phyloP scores from a whole-genome alignment of 441 rosid genomes.

The Mallotus repandus region DNA sequence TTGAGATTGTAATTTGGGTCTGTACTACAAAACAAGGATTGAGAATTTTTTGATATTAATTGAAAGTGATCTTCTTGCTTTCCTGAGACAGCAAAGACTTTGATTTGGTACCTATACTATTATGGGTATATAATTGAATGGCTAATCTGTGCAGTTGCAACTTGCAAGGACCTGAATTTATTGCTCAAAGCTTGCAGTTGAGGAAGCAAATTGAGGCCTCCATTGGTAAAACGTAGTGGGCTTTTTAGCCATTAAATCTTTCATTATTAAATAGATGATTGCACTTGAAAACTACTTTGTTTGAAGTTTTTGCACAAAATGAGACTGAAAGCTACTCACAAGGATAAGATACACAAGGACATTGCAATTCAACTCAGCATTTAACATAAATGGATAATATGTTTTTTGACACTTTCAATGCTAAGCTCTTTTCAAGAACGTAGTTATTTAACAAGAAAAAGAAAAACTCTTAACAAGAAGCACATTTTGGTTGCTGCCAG shows the following conservation, averaged over 20 bases:
- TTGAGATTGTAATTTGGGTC: constrained; percentile 3
- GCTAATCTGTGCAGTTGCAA: neutral
- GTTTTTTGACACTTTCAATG: no score
- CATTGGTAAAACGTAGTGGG: neutral
- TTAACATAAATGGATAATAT: no score
- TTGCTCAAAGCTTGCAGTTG: neutral
- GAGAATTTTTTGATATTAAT: neutral
- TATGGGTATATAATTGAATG: neutral
- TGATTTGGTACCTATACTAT: neutral
- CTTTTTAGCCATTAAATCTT: neutral
- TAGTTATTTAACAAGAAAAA: no score
- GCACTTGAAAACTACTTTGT: neutral
- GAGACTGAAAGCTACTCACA: neutral
- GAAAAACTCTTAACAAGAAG: no score
- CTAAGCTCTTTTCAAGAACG: no score
- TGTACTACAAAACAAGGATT: neutral
- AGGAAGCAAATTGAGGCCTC: neutral
- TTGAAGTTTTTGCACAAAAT: neutral
- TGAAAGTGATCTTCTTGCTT: neutral
- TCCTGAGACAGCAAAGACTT: neutral
- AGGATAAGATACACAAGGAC: no score
- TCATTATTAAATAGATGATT: neutral
- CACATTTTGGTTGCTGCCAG: no score
- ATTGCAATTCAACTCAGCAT: no score
- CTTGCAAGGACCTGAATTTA: neutral